phyloP scores from a whole-genome alignment of 495 filamentous ascomycete genomes.

The Annulohypoxylon moriforme region DNA sequence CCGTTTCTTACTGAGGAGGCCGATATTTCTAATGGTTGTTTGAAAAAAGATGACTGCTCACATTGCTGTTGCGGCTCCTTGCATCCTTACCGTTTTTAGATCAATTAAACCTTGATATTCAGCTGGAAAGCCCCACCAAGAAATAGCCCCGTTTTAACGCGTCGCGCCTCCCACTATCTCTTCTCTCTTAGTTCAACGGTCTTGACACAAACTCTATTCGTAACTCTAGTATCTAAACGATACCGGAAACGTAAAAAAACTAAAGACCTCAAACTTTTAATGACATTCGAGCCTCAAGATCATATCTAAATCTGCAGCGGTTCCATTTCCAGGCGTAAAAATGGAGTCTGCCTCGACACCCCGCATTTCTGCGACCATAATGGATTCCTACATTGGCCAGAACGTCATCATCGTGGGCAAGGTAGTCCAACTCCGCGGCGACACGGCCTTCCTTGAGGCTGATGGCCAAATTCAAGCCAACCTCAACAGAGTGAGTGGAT shows the following conservation, averaged over 20 bases:
- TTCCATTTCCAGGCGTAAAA: neutral
- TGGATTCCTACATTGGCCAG: constrained; percentile 74
- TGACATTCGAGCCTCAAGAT: constrained; percentile 1
- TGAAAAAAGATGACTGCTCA: neutral
- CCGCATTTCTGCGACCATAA: constrained; percentile 74
- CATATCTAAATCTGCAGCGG: neutral
- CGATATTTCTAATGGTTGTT: neutral
- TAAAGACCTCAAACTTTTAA: neutral
- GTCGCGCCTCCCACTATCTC: neutral
- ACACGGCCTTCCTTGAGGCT: constrained; percentile 80
- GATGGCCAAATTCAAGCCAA: constrained; percentile 77
- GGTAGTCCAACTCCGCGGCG: constrained; percentile 81
- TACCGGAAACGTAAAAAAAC: constrained; percentile 2
- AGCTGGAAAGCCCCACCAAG: neutral
- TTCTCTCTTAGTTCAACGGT: constrained; percentile 6
- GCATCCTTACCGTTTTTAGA: neutral
- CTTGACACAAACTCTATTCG: neutral
- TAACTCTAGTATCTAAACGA: neutral
- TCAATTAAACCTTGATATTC: constrained; percentile 5
- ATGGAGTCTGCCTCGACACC: constrained; percentile 71
- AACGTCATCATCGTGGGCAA: constrained; percentile 89
- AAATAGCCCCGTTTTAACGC: constrained; percentile 9
- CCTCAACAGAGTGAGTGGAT: constrained; percentile 72
- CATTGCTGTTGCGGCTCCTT: neutral
- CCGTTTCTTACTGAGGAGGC: neutral